These are phyloP conservation scores for Diaporthe caulivora DNA, from an alignment of 2,329 filamentous ascomycete genomes.

Conservation along the genomic window DNA sequence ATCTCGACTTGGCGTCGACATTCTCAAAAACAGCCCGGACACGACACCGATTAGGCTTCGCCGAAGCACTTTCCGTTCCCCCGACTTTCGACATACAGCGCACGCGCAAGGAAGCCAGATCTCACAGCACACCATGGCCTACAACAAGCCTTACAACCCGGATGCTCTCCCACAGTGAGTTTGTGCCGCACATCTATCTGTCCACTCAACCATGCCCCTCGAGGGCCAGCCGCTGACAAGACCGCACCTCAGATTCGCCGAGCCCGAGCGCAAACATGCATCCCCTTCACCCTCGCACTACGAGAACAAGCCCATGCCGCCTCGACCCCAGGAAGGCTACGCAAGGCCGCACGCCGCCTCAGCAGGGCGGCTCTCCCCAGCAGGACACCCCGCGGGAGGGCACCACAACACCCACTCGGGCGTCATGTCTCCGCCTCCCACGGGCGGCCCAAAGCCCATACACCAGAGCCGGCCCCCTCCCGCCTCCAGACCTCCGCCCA, in stretches of 20 bases:
- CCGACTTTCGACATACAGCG: slow-evolving; percentile 27
- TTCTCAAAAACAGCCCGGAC: background rate
- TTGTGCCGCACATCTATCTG: background rate
- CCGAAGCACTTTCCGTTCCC: slow-evolving; percentile 1
- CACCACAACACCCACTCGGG: slow-evolving; percentile 33
- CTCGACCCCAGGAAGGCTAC: slow-evolving; percentile 50
- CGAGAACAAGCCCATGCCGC: slow-evolving; percentile 62
- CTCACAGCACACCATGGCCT: slow-evolving; percentile 80
- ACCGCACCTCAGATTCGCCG: slow-evolving; percentile 58
- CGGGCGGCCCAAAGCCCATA: slow-evolving; percentile 56
- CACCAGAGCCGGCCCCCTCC: slow-evolving; percentile 65
- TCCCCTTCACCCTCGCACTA: slow-evolving; percentile 54
- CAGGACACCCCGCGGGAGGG: slow-evolving; percentile 37
- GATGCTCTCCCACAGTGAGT: slow-evolving; percentile 92
- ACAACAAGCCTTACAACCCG: slow-evolving; percentile 92
- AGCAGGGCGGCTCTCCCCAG: slow-evolving; percentile 27
- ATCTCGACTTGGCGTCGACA: background rate
- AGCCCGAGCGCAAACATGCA: slow-evolving; percentile 57
- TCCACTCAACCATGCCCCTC: background rate
- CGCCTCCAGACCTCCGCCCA: slow-evolving; percentile 73
- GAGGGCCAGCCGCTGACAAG: slow-evolving; percentile 29
- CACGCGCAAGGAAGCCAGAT: slow-evolving; percentile 6
- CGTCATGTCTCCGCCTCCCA: slow-evolving; percentile 65
- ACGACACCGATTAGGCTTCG: background rate
- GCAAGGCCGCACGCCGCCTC: slow-evolving; percentile 33